These are phyloP conservation scores for Catenaria anguillulae DNA, from an alignment of 371 early-diverging fungal genomes.

Conservation along the genomic window DNA sequence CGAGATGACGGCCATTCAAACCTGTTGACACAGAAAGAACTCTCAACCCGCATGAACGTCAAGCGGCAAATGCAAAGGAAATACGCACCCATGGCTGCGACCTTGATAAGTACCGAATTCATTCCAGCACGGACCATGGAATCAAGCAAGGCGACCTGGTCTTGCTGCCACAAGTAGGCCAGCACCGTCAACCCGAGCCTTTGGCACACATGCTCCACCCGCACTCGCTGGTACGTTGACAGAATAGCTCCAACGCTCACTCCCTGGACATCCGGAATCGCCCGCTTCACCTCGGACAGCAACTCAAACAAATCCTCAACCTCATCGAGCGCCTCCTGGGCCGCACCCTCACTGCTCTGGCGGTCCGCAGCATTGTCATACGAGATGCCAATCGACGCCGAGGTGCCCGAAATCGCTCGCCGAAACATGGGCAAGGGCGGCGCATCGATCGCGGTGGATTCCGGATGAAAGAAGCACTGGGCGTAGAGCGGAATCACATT, in stretches of 20 bases:
- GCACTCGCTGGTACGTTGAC: conserved; percentile 91
- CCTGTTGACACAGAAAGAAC: too few species aligned
- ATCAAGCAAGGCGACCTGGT: conserved; percentile 71
- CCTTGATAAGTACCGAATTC: conserved; percentile 82
- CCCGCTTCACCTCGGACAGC: conserved; percentile 44
- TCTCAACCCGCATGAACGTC: conserved; percentile 6
- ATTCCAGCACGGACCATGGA: conserved; percentile 84
- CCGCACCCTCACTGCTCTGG: conserved; percentile 76
- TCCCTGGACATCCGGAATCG: conserved; percentile 68
- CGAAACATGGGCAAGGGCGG: conserved; percentile 73
- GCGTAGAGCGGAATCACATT: conserved; percentile 71
- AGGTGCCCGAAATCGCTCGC: conserved; percentile 53
- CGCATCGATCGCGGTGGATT: background rate
- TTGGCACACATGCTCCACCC: conserved; percentile 91
- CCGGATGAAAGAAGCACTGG: conserved; percentile 46
- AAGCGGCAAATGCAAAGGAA: too few species aligned
- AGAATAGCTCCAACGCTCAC: conserved; percentile 97
- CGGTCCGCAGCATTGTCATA: conserved; percentile 35
- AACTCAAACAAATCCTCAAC: conserved; percentile 89
- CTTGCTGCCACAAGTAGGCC: conserved; percentile 86
- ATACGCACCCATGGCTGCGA: conserved; percentile 68
- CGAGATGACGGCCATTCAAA: conserved; percentile 52
- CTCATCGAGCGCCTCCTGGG: conserved; percentile 94
- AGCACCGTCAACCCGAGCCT: conserved; percentile 68
- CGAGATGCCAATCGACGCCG: conserved; percentile 34